Percentiles rank a stretch among this genome's conserved stretches.
These are phyloP conservation scores for Toxoplasma gondii DNA, from an alignment of 169 alveolate genomes.

Conservation along the genomic window DNA sequence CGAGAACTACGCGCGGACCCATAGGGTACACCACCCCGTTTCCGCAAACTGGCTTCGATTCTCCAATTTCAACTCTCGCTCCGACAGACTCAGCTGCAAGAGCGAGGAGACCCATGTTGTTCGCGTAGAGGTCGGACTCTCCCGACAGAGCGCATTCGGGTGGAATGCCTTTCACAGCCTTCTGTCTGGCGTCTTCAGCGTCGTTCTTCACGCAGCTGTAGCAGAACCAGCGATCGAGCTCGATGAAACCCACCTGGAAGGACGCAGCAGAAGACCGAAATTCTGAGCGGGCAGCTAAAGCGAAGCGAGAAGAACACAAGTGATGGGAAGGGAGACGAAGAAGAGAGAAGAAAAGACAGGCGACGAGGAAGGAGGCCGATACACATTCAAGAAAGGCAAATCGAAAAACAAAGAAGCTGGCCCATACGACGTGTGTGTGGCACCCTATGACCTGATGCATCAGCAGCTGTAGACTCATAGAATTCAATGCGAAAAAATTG, in stretches of 20 bases:
- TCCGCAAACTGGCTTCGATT: conserved; percentile 6
- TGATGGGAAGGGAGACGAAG: not conserved
- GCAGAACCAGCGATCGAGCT: conserved; percentile 71
- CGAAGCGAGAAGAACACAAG: not conserved
- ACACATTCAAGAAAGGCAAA: no score
- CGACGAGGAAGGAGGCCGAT: not conserved
- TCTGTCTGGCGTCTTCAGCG: conserved; percentile 66
- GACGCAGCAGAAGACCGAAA: not conserved
- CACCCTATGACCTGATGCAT: no score
- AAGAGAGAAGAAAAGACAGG: not conserved
- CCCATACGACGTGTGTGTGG: no score
- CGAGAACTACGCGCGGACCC: conserved; percentile 65
- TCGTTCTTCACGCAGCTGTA: conserved; percentile 72
- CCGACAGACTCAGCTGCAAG: conserved; percentile 31
- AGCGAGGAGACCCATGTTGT: conserved; percentile 40
- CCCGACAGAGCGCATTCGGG: conserved; percentile 67
- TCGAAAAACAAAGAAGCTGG: no score
- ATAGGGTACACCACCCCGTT: conserved; percentile 34
- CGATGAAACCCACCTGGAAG: conserved; percentile 69
- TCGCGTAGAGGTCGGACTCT: conserved; percentile 54
- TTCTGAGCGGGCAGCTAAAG: not conserved
- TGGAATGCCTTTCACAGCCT: conserved; percentile 36
- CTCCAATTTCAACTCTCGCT: conserved; percentile 25
- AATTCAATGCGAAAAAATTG: no score
- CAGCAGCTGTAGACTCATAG: no score